phyloP scores from a whole-genome alignment of 2,329 filamentous ascomycete genomes.

The Epichloe brachyelytri region DNA sequence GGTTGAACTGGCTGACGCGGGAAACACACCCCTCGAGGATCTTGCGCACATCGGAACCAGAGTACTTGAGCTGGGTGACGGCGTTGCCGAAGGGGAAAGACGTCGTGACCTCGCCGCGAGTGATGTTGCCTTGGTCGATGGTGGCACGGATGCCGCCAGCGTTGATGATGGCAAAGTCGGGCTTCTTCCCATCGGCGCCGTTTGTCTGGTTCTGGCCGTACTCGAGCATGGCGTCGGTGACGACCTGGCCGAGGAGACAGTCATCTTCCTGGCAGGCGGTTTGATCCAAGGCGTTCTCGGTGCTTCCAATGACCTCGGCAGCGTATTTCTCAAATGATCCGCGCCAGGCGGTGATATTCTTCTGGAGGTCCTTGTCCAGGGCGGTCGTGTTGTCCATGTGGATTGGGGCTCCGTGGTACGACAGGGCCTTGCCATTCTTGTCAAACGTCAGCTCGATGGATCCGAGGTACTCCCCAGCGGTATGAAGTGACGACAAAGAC shows the following conservation, averaged over 20 bases:
- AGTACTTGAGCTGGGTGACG: constrained; percentile 42
- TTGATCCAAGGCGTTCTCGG: constrained; percentile 45
- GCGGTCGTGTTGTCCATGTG: constrained; percentile 48
- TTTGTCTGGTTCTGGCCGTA: constrained; percentile 39
- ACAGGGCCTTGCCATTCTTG: constrained; percentile 43
- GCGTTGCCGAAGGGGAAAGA: constrained; percentile 55
- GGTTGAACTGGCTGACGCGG: constrained; percentile 40
- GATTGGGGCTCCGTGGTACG: constrained; percentile 50
- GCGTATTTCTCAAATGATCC: constrained; percentile 48
- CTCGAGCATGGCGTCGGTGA: constrained; percentile 46
- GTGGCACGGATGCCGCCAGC: constrained; percentile 50
- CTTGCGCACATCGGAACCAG: constrained; percentile 40
- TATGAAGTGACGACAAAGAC: constrained; percentile 57
- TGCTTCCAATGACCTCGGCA: constrained; percentile 24
- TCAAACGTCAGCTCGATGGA: constrained; percentile 56
- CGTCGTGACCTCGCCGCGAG: constrained; percentile 49
- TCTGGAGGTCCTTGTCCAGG: constrained; percentile 43
- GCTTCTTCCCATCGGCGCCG: constrained; percentile 17
- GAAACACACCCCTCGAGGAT: constrained; percentile 47
- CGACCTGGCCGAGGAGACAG: constrained; percentile 43
- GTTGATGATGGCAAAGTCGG: constrained; percentile 49
- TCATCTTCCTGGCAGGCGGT: constrained; percentile 43
- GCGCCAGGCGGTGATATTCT: constrained; percentile 45
- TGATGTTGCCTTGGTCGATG: constrained; percentile 48
- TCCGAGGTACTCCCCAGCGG: constrained; percentile 56